Conservation (phyloP, 371 early-diverging fungal genomes). For the Sporodiniella umbellata region DNA sequence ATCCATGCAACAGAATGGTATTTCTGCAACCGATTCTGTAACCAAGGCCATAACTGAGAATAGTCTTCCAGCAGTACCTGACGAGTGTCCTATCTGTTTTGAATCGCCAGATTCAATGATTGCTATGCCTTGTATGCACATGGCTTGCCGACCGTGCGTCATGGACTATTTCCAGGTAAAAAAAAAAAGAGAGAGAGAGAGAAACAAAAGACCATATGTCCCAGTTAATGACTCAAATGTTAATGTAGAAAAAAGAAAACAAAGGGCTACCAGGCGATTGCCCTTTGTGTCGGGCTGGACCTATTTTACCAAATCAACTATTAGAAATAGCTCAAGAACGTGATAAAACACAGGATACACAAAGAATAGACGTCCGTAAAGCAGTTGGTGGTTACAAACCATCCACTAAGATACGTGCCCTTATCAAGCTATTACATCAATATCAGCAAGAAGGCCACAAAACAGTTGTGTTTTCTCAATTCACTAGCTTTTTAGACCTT, state of each 20-base stretch:
- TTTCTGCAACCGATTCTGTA: neutral
- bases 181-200: neutral
- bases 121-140: conserved; percentile 65
- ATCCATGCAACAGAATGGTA: conserved; percentile 13
- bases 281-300: conserved; percentile 58
- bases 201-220: too few relatives aligned
- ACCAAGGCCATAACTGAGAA: neutral
- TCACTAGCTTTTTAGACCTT: conserved; percentile 72
- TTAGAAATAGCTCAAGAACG: conserved; percentile 37
- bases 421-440: conserved; percentile 46
- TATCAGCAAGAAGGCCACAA: conserved; percentile 33
- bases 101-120: conserved; percentile 50
- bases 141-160: conserved; percentile 61
- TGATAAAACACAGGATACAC: neutral
- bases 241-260: conserved; percentile 44
- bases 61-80: neutral
- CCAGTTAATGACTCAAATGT: neutral
- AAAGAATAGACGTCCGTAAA: conserved; percentile 31
- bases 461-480: conserved; percentile 85
- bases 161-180: conserved; percentile 55
- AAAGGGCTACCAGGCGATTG: conserved; percentile 56
- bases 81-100: conserved; percentile 36
- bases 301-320: conserved; percentile 49
- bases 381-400: conserved; percentile 51
- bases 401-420: conserved; percentile 63